Evolutionary conservation across 2,329 filamentous ascomycete species (phyloP).

Genomic region (Arthrobotrys iridis): DNA sequence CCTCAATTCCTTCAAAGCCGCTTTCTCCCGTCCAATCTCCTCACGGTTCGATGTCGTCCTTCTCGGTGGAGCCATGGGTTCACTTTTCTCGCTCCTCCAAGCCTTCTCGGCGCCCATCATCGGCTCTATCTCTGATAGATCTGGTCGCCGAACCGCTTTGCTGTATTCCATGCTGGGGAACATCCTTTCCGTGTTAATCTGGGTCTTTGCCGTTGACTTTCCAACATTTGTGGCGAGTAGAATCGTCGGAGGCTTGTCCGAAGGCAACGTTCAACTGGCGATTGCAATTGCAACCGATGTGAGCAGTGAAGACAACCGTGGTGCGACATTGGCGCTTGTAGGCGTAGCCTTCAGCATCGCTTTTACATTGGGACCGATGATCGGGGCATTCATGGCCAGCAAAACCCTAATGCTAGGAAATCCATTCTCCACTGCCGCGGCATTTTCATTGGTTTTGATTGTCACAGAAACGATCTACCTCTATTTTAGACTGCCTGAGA

Average conservation of each 20-base stretch:
- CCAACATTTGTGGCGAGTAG: slow-evolving; percentile 94
- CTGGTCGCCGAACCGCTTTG: slow-evolving; percentile 81
- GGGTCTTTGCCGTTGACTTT: slow-evolving; percentile 94
- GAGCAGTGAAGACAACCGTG: slow-evolving; percentile 82
- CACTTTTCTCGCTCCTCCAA: slow-evolving; percentile 91
- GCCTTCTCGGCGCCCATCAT: slow-evolving; percentile 92
- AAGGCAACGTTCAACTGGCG: slow-evolving; percentile 95
- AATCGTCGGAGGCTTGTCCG: slow-evolving; percentile 89
- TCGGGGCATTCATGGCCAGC: slow-evolving; percentile 85
- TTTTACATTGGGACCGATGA: slow-evolving; percentile 92
- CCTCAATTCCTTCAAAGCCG: slow-evolving; percentile 92
- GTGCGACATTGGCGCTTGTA: slow-evolving; percentile 94
- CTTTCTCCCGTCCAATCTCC: slow-evolving; percentile 91
- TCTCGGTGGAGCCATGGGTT: slow-evolving; percentile 90
- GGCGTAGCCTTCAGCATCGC: slow-evolving; percentile 96
- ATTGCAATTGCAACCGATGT: slow-evolving; percentile 97
- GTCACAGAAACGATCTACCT: slow-evolving; percentile 88
- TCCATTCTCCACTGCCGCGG: slow-evolving; percentile 91
- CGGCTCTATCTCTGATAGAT: slow-evolving; percentile 83
- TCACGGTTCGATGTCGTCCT: slow-evolving; percentile 97
- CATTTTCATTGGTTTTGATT: slow-evolving; percentile 84
- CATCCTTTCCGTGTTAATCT: slow-evolving; percentile 89
- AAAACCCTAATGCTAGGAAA: slow-evolving; percentile 80
- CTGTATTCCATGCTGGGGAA: slow-evolving; percentile 93
- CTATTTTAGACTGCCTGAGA: slow-evolving; percentile 86